phyloP scores from a whole-genome alignment of 2,329 filamentous ascomycete genomes.

The Colletotrichum shisoi region DNA sequence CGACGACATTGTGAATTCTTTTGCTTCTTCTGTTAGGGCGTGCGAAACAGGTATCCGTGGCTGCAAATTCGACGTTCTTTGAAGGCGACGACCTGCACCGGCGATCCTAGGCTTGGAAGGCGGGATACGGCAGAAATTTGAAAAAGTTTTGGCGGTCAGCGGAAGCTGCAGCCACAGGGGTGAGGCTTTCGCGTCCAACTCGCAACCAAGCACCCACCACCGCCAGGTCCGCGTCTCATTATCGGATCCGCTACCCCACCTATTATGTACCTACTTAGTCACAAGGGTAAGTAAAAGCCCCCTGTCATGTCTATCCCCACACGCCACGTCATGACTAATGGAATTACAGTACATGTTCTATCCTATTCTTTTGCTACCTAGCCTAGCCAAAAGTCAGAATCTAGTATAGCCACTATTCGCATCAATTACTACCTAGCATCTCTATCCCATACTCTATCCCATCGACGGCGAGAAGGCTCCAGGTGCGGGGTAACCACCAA shows the following conservation, averaged over 20 bases:
- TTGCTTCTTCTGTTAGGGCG: not conserved
- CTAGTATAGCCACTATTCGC: too few species aligned
- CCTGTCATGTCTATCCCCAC: too few species aligned
- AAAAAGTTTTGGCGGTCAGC: slow-evolving; percentile 41
- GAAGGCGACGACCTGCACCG: slow-evolving; percentile 6
- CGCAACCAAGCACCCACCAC: not conserved
- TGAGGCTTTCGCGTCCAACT: slow-evolving; percentile 14
- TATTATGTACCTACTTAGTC: not conserved
- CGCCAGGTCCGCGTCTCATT: slow-evolving; percentile 11
- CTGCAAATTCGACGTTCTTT: not conserved
- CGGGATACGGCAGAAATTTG: slow-evolving; percentile 40
- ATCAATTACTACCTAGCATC: too few species aligned
- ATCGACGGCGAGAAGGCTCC: too few species aligned
- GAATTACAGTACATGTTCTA: too few species aligned
- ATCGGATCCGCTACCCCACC: slow-evolving; percentile 14
- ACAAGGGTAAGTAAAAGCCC: too few species aligned
- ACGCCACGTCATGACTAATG: too few species aligned
- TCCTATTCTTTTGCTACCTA: too few species aligned
- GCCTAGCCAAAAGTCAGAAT: too few species aligned
- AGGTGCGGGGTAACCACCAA: too few species aligned
- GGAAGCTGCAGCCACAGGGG: slow-evolving; percentile 24
- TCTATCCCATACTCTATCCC: too few species aligned
- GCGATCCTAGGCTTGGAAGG: slow-evolving; percentile 23
- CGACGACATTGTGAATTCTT: slow-evolving; percentile 54
- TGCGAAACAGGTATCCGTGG: not conserved